These are phyloP conservation scores for Penicillium sp. DNA, from an alignment of 2,329 filamentous ascomycete species.

Conservation along the genomic window DNA sequence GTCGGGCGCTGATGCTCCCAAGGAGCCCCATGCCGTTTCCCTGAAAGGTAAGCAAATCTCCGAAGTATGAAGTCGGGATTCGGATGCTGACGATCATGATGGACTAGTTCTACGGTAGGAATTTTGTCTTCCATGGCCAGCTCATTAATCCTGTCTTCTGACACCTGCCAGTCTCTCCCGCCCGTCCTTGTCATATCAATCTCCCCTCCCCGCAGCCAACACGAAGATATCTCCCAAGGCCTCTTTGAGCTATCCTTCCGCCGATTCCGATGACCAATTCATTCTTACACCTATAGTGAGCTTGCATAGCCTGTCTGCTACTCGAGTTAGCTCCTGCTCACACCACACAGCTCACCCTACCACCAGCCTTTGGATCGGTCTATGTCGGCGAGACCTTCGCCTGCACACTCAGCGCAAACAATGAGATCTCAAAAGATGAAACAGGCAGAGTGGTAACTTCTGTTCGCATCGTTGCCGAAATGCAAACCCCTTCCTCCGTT, in stretches of 20 bases:
- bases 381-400: constrained; percentile 95
- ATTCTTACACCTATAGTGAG: constrained; percentile 58
- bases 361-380: constrained; percentile 87
- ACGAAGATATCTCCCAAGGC: constrained; percentile 60
- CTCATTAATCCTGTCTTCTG: constrained; percentile 5
- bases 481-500: constrained; percentile 85
- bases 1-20: constrained; percentile 50
- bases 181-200: constrained; percentile 53
- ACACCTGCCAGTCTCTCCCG: constrained; percentile 68
- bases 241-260: constrained; percentile 70
- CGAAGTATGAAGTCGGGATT: constrained; percentile 4
- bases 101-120: constrained; percentile 38
- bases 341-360: constrained; percentile 67
- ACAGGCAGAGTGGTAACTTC: constrained; percentile 62
- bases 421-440: constrained; percentile 61
- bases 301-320: neutral
- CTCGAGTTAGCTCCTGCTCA: constrained; percentile 13
- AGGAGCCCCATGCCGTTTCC: constrained; percentile 77
- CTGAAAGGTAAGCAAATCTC: constrained; percentile 60
- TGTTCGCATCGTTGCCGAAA: constrained; percentile 83
- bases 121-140: constrained; percentile 8
- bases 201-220: constrained; percentile 47
- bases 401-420: constrained; percentile 95
- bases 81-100: constrained; percentile 22
- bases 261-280: constrained; percentile 52